Conservation (phyloP, 192 early-diverging fungal species). For the Backusella tuberculispora region DNA sequence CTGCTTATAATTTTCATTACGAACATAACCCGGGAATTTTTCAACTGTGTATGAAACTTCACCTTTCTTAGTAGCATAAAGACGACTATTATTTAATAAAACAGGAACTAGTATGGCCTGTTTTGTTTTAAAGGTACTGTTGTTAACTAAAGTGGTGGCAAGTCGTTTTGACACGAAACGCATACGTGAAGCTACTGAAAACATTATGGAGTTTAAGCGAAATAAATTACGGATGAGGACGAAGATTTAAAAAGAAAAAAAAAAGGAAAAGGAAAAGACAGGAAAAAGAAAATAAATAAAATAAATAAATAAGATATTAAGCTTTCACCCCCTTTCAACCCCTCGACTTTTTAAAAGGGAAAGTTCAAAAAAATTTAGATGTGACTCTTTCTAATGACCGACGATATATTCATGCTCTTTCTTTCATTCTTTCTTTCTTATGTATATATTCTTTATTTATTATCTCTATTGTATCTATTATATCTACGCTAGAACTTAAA, state of each 20-base stretch:
- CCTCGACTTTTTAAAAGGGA: too few relatives aligned
- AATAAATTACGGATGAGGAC: too few relatives aligned
- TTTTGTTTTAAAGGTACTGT: neutral
- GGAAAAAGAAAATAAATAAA: conserved; percentile 6
- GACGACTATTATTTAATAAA: conserved; percentile 17
- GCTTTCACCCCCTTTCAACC: neutral
- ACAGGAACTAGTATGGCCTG: neutral
- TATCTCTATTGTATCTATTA: neutral
- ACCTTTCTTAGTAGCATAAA: conserved; percentile 21
- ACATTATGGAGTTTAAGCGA: neutral
- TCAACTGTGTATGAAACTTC: conserved; percentile 47
- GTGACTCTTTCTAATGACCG: too few relatives aligned
- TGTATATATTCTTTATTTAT: conserved; percentile 58
- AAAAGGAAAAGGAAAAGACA: neutral
- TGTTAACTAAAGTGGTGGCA: neutral
- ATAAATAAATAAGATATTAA: neutral
- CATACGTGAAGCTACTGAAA: conserved; percentile 3
- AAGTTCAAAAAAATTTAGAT: too few relatives aligned
- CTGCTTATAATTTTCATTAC: conserved; percentile 48
- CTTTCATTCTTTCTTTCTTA: neutral
- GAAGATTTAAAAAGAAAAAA: neutral
- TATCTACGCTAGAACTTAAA: conserved; percentile 33
- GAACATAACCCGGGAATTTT: conserved; percentile 50
- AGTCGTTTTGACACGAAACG: neutral
- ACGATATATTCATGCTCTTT: too few relatives aligned